Conservation (phyloP, 768 basidiomycete genomes). For the Boletus sensibilis region DNA sequence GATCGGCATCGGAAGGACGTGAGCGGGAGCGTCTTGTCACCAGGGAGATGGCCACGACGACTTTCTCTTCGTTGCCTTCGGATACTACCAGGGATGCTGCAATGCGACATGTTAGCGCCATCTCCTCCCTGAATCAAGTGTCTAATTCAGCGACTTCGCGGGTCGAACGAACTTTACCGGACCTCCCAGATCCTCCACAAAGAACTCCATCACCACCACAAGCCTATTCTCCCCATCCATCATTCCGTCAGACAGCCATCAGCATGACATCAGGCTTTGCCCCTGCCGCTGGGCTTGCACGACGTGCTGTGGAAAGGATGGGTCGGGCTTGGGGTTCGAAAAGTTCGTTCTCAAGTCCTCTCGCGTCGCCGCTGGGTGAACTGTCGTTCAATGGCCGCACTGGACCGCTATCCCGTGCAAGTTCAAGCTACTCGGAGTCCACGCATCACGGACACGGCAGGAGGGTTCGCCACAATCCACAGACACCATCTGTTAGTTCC, state of each 20-base stretch:
- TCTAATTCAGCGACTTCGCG: conserved; percentile 29
- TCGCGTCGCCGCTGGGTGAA: conserved; percentile 46
- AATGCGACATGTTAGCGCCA: conserved; percentile 18
- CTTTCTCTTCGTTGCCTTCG: conserved; percentile 35
- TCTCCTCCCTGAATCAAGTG: conserved; percentile 22
- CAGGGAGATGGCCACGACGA: conserved; percentile 41
- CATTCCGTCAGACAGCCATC: conserved; percentile 63
- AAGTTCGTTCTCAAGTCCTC: conserved; percentile 37
- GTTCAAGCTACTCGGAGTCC: conserved; percentile 40
- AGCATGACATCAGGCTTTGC: conserved; percentile 69
- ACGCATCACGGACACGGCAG: conserved; percentile 23
- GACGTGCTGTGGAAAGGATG: conserved; percentile 76
- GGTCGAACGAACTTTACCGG: conserved; percentile 30
- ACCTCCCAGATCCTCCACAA: conserved; percentile 26
- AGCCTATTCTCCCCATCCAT: conserved; percentile 25
- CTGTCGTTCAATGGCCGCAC: conserved; percentile 37
- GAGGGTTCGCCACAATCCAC: conserved; percentile 53
- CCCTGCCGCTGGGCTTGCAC: conserved; percentile 72
- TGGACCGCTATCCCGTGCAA: conserved; percentile 38
- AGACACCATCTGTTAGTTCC: conserved; percentile 59
- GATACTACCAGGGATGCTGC: conserved; percentile 29
- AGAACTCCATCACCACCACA: conserved; percentile 8
- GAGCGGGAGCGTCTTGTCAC: conserved; percentile 45
- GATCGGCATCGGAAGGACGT: conserved; percentile 26
- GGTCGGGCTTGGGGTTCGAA: conserved; percentile 59